Evolutionary conservation across 768 basidiomycete species (phyloP).

Genomic region (Tephrocybe sp.): DNA sequence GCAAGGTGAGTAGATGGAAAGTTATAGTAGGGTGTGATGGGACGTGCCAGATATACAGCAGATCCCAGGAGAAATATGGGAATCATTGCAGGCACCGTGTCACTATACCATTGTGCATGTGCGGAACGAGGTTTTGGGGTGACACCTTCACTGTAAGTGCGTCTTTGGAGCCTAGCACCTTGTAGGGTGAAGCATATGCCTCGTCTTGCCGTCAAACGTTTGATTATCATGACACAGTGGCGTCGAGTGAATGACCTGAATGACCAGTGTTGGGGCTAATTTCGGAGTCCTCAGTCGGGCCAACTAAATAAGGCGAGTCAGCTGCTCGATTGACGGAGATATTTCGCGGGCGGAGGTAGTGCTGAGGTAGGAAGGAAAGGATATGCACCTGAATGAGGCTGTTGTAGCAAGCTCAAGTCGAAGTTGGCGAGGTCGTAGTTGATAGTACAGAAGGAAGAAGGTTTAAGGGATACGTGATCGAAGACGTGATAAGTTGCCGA

Average conservation of each 20-base stretch:
- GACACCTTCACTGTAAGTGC: constrained; percentile 15
- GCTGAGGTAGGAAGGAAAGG: neutral
- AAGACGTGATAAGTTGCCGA: neutral
- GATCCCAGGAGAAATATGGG: constrained; percentile 77
- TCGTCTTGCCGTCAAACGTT: constrained; percentile 16
- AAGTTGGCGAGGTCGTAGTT: neutral
- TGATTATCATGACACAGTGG: constrained; percentile 13
- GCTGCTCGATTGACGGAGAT: constrained; percentile 12
- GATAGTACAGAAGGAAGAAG: neutral
- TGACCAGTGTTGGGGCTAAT: constrained; percentile 1
- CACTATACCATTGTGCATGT: constrained; percentile 68
- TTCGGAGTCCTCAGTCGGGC: constrained; percentile 7
- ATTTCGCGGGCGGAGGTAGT: constrained; percentile 10
- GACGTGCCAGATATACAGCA: constrained; percentile 68
- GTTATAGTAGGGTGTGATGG: neutral
- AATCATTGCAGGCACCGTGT: constrained; percentile 72
- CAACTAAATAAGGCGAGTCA: constrained; percentile 8
- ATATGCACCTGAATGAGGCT: neutral
- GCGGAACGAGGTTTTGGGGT: constrained; percentile 33
- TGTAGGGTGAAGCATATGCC: constrained; percentile 7
- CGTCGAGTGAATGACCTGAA: neutral
- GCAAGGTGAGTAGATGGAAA: constrained; percentile 1
- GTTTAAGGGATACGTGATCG: neutral
- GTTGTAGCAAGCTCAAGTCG: too few relatives aligned
- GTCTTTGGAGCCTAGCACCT: constrained; percentile 12